Base-by-base conservation (phyloP, 176 grass and related monocot genomes). In the Triticum dicoccoides region DNA sequence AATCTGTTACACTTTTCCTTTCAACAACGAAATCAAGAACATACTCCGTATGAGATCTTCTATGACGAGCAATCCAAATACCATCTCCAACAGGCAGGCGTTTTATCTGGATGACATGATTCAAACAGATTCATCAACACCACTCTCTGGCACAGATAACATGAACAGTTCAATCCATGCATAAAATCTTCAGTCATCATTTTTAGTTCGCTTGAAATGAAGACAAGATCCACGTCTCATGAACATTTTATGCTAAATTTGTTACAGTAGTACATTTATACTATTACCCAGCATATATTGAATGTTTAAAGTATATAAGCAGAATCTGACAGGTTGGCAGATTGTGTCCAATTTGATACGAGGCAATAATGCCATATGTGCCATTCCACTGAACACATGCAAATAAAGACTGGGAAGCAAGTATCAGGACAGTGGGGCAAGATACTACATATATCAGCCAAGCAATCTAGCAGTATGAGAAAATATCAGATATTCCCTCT, bases 21-120 rank as follows among this genome's bases (percentile, higher is more conserved):
- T 95, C 96, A 88, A 98, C 86, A 85, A 95, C 77, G 24, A 94
- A 95, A 80, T 98, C 96, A 88, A 98, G 96, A 54, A 98, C 93
- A 91, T 95, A 95, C 51, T 98, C 96, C 79, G 34, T 88, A 61
- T 61, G 88, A 76, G 71, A 30, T 30, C 85, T 52, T 82, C 78
- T 95, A 85, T 84, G 74, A 77, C 88, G 86, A 56, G 87, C 96
- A 88, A 98, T 86, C 93, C 93, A 98, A 86, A 98, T 90, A 78
- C 86, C 88, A 88, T 98, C 96, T 86, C 96, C 96, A 81, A 98
- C 84, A 84, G 96, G 96, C 66, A 98, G 85, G n/a, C 79, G 81
- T 80, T 86, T 95, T 69, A 92, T 82, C 93, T 98, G 78, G 58
- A 74, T 24, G 24, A 65, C 78, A 84, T 72, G 71, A 37, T 80